Evolutionary conservation across 1,284 basidiomycete genomes (phyloP).

Genomic region (Microbotryum violaceum): DNA sequence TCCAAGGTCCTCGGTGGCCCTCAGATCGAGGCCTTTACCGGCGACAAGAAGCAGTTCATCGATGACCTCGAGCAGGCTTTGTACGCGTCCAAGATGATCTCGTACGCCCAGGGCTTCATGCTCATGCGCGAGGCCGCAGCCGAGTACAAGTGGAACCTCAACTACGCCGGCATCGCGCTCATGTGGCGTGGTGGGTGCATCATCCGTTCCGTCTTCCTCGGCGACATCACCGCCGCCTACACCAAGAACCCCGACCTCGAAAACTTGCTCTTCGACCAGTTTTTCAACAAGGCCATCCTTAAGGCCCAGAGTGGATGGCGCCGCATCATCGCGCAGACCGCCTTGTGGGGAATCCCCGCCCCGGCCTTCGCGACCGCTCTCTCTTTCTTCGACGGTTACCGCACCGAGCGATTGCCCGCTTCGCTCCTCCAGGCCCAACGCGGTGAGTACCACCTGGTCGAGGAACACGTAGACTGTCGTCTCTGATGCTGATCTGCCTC

Average conservation of each 20-base stretch:
- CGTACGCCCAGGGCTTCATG: conserved; percentile 99
- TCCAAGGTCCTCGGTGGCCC: conserved; percentile 86
- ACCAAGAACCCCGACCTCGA: conserved; percentile 78
- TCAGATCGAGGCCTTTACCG: conserved; percentile 83
- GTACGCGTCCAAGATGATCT: conserved; percentile 98
- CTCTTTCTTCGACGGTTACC: conserved; percentile 98
- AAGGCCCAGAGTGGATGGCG: conserved; percentile 97
- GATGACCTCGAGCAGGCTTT: conserved; percentile 98
- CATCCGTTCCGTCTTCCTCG: conserved; percentile 81
- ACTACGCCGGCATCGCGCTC: conserved; percentile 92
- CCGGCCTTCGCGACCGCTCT: conserved; percentile 91
- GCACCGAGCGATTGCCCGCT: conserved; percentile 77
- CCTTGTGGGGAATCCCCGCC: conserved; percentile 95
- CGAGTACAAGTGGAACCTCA: conserved; percentile 81
- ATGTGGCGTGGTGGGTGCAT: conserved; percentile 99
- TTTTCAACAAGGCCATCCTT: conserved; percentile 91
- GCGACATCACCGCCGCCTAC: conserved; percentile 88
- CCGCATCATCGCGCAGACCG: conserved; percentile 90
- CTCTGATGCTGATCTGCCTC: neutral
- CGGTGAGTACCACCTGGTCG: conserved; percentile 45
- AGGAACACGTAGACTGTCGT: neutral
- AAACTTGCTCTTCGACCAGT: conserved; percentile 90
- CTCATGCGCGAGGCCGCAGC: conserved; percentile 97
- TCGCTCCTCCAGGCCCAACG: conserved; percentile 82
- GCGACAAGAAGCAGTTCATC: conserved; percentile 98